These are phyloP conservation scores for Datura wrightii DNA, from an alignment of 257 asterid species.

Conservation along the genomic window DNA sequence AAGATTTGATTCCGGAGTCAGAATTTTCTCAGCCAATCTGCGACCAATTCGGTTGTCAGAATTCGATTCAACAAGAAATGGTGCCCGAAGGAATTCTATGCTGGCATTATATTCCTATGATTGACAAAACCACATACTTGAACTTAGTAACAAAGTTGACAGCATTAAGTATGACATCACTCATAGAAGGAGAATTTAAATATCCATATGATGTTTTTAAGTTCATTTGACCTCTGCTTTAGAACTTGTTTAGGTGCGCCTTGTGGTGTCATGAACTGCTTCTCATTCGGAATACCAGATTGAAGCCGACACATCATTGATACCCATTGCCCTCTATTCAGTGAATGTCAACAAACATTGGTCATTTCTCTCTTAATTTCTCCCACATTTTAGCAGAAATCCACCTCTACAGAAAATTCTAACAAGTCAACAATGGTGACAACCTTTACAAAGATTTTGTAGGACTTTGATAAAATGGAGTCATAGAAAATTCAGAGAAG, in stretches of 20 bases:
- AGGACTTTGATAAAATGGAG: neutral
- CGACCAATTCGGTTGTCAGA: conserved; percentile 84
- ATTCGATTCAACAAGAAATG: conserved; percentile 90
- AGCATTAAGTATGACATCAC: neutral
- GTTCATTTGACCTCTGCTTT: conserved; percentile 67
- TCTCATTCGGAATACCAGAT: conserved; percentile 59
- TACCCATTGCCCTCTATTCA: conserved; percentile 94
- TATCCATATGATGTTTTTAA: neutral
- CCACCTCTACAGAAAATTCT: conserved; percentile 59
- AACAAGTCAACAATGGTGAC: neutral
- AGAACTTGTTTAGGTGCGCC: conserved; percentile 70
- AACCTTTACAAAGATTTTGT: neutral
- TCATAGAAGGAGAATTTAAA: neutral
- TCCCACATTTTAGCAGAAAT: conserved; percentile 80
- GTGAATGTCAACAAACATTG: conserved; percentile 88
- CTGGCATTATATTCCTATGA: conserved; percentile 80
- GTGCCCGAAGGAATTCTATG: conserved; percentile 89
- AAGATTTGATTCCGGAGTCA: conserved; percentile 68
- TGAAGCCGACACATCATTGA: conserved; percentile 83
- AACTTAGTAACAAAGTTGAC: neutral
- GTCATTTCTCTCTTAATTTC: conserved; percentile 81
- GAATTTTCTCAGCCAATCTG: conserved; percentile 71
- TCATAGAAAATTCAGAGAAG: neutral
- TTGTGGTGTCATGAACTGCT: conserved; percentile 76
- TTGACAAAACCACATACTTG: neutral